Base-by-base conservation (phyloP, 164 flowering plant species). In the Litsea cubeba region DNA sequence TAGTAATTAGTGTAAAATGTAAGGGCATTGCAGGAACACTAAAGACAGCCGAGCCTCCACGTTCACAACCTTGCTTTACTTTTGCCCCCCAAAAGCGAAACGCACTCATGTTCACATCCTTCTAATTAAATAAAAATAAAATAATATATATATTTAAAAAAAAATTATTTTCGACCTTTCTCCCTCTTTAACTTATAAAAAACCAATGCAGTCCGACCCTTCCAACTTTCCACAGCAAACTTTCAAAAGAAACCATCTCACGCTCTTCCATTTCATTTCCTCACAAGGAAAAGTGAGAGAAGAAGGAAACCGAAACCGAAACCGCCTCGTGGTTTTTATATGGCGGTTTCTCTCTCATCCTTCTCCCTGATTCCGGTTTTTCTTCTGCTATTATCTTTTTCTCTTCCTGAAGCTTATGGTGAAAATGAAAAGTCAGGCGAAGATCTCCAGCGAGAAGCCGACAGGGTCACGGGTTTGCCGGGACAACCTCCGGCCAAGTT, bases 401-500 rank as follows among this genome's bases (percentile, higher is more conserved):
- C 70, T 12, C 49, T 8, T 3, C 2, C 14, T 12, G 23, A 28
- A 67, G 77, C n/a, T 57, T 26, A 5, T 3, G 23, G 65, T 18
- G 40, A 30, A 50, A 65, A 71, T 20, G 50, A 26, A 32, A 32
- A 7, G 23, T 23, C 22, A 57, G 25, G 1, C 24, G 46, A 74
- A 60, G 71, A 68, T 14, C 32, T 15, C 54, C 23, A 0, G 28
- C 71, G 60, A 50, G 87, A 84, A 73, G 79, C 75, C 12, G 87
- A 88, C 25, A 63, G 81, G 63, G 90, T 88, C 6, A 75, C 51
- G 25, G 49, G 71, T 49, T 76, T 88, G 74, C 90, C 92, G 0
- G 90, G 90, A 49, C 89, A 87, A 71, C 89, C 92, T 10, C 70
- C 78, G 35, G 86, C 82, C n/a, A 67, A 23, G 6, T 88, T 88